phyloP scores from a whole-genome alignment of 352 stramenopile species.

The Thalassiosira exigua region DNA sequence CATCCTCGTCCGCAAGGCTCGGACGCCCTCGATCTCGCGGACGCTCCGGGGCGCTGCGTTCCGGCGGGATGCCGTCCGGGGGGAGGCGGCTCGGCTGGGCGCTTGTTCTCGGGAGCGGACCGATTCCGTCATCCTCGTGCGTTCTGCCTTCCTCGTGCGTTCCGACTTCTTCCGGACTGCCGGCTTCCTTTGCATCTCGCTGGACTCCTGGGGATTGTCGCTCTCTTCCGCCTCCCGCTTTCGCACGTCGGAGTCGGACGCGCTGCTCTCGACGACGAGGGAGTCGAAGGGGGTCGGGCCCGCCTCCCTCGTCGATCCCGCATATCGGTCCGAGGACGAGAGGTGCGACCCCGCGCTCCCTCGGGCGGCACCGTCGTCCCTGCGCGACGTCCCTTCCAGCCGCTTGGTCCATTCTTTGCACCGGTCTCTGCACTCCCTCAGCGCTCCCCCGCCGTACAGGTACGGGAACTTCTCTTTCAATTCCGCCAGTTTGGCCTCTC shows the following conservation, averaged over 20 bases:
- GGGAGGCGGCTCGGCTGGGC: no score
- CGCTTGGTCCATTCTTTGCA: constrained; percentile 38
- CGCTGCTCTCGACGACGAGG: background rate
- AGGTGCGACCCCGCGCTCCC: background rate
- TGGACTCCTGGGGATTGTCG: constrained; percentile 34
- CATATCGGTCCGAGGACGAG: no score
- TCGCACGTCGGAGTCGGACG: background rate
- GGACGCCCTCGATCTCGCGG: constrained; percentile 33
- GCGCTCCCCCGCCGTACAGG: constrained; percentile 55
- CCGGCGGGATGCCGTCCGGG: background rate
- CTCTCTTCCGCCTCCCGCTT: background rate
- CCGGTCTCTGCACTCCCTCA: constrained; percentile 45
- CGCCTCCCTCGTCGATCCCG: background rate
- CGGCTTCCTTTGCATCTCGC: background rate
- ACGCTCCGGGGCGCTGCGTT: constrained; percentile 13
- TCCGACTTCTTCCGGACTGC: background rate
- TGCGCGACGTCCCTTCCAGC: constrained; percentile 4
- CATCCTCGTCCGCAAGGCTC: constrained; percentile 32
- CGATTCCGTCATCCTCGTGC: background rate
- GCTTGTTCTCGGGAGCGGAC: background rate
- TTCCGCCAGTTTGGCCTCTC: constrained; percentile 60
- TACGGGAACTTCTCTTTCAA: constrained; percentile 55
- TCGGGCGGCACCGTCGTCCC: background rate
- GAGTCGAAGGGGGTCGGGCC: constrained; percentile 2
- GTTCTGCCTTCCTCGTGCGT: background rate